Evolutionary conservation across 495 filamentous ascomycete species (phyloP).

Genomic region (Podospora fimiseda): DNA sequence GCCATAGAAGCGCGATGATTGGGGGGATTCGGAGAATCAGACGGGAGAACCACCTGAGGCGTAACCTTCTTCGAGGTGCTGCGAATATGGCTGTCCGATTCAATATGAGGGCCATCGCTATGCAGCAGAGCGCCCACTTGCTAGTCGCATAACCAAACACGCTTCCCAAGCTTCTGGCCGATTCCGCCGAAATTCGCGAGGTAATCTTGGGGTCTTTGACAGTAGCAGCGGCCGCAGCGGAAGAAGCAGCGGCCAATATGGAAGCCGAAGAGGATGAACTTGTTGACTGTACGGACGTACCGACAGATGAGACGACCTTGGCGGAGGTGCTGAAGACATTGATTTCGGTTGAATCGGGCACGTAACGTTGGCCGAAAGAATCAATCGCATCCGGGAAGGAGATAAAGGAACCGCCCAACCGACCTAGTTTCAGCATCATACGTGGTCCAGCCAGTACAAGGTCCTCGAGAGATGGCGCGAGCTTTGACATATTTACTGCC

Average conservation of each 20-base stretch:
- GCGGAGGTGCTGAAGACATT: slow-evolving; percentile 29
- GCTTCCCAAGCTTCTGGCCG: slow-evolving; percentile 60
- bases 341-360: slow-evolving; percentile 51
- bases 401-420: slow-evolving; percentile 52
- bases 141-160: slow-evolving; percentile 89
- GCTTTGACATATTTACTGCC: slow-evolving; percentile 38
- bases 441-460: slow-evolving; percentile 55
- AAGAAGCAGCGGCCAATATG: slow-evolving; percentile 18
- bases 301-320: slow-evolving; percentile 17
- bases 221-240: slow-evolving; percentile 23
- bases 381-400: slow-evolving; percentile 58
- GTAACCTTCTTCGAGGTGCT: slow-evolving; percentile 70
- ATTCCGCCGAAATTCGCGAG: slow-evolving; percentile 45
- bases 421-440: slow-evolving; percentile 57
- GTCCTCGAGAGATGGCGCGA: slow-evolving; percentile 46
- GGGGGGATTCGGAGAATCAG: slow-evolving; percentile 67
- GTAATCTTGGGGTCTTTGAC: slow-evolving; percentile 35
- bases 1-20: slow-evolving; percentile 64
- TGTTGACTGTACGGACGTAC: slow-evolving; percentile 23
- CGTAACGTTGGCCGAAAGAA: slow-evolving; percentile 52
- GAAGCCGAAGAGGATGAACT: slow-evolving; percentile 9
- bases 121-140: slow-evolving; percentile 84
- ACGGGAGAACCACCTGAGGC: slow-evolving; percentile 63
- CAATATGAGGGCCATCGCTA: slow-evolving; percentile 76
- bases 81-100: slow-evolving; percentile 93